Base-by-base conservation (phyloP, 495 filamentous ascomycete genomes). In the Chlorociboria aeruginascens region DNA sequence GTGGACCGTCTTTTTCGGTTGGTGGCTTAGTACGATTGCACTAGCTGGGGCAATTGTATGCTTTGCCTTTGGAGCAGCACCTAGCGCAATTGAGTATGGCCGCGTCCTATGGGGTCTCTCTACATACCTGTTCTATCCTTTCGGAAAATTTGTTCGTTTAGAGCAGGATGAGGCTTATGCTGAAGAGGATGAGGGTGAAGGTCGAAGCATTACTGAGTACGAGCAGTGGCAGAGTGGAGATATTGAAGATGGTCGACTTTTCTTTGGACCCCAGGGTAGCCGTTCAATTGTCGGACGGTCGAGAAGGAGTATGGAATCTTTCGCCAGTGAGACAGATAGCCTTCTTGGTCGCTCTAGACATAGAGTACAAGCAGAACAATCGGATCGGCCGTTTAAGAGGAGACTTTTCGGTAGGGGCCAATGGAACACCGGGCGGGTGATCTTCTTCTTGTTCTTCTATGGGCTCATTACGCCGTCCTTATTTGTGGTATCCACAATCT, bases 211-310 rank as follows among this genome's bases (percentile, higher is more conserved):
- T 61, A 94, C 86, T 60, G 92, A 99, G 66, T 99, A 99, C 64
- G 92, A 97, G 62, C 89, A 94, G 62, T 99, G 92, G 92, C 92
- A 99, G 62, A 94, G 82, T 56, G 92, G 92, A 33, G 92, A 99
- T 61, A 69, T 99, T 32, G 92, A 99, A 64, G 86, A 95, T 64
- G 92, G 92, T 3, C 73, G 89, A 11, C 76, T 96, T 8, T 97
- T 97, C 70, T 99, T 99, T 62, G 93, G 92, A 6, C 92, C 92
- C 12, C 77, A 77, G 51, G 79, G 78, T 46, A 67, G 68, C 46
- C 76, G 87, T 50, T 89, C 87, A 9, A 79, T 98, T 43, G 68
- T 98, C 35, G 92, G 92, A n/a, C 80, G 86, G 32, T 83, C 89
- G 53, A 78, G 92, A 53, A 79, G 82, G 51, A 96, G 90, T 57